These are phyloP conservation scores for Mycena sp. DNA, from an alignment of 1,284 basidiomycete genomes.

Conservation along the genomic window DNA sequence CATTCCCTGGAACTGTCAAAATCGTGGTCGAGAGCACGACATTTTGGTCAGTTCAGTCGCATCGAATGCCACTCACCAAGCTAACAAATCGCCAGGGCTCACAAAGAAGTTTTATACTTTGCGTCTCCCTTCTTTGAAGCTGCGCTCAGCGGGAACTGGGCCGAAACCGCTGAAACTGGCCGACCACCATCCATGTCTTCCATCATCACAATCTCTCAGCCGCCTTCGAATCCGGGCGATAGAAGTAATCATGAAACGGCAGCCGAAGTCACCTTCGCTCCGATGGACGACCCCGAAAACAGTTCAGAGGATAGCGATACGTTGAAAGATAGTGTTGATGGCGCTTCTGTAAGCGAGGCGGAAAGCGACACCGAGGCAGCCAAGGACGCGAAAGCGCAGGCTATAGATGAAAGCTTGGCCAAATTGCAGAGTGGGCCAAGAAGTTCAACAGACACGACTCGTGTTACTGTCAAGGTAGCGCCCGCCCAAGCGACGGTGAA, in stretches of 20 bases:
- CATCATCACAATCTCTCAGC: constrained; percentile 83
- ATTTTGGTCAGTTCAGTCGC: constrained; percentile 68
- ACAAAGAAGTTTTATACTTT: constrained; percentile 87
- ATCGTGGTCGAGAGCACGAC: constrained; percentile 87
- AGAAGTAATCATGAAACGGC: constrained; percentile 53
- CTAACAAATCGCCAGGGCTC: constrained; percentile 66
- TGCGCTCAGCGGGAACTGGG: constrained; percentile 84
- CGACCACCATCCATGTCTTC: constrained; percentile 82
- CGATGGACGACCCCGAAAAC: constrained; percentile 64
- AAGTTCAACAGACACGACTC: constrained; percentile 36
- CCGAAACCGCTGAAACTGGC: constrained; percentile 80
- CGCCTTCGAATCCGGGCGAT: constrained; percentile 64
- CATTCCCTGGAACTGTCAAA: constrained; percentile 84
- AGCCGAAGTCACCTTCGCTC: constrained; percentile 67
- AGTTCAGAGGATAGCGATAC: constrained; percentile 58
- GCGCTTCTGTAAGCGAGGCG: constrained; percentile 47
- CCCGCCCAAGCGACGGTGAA: constrained; percentile 54
- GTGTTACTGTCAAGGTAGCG: constrained; percentile 42
- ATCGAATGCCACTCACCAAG: constrained; percentile 17
- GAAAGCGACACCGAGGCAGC: constrained; percentile 46
- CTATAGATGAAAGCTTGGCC: constrained; percentile 57
- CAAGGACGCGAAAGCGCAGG: constrained; percentile 47
- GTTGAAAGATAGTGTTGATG: constrained; percentile 43
- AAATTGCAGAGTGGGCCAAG: constrained; percentile 53
- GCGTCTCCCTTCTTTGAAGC: constrained; percentile 90